Conservation (phyloP, 192 early-diverging fungal genomes). For the Rhizophlyctis rosea region DNA sequence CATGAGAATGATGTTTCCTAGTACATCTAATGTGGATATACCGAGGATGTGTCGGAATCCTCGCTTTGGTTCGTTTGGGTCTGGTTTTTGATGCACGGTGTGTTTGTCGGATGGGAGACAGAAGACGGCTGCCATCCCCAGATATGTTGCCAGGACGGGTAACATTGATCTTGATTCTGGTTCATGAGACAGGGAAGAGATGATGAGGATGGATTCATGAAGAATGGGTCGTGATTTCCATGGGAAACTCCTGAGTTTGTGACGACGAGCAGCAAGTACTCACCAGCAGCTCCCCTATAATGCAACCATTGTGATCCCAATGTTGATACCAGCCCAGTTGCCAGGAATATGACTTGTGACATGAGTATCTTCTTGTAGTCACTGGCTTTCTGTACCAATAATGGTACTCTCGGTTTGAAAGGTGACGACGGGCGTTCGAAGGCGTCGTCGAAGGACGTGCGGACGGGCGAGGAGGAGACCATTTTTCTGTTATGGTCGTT, state of each 20-base stretch:
- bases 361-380: too few species aligned
- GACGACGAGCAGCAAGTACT: too few species aligned
- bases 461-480: too few species aligned
- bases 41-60: constrained; percentile 1
- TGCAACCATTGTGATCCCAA: constrained; percentile 30
- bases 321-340: constrained; percentile 32
- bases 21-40: constrained; percentile 28
- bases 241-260: background rate
- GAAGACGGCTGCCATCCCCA: constrained; percentile 28
- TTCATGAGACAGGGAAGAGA: background rate
- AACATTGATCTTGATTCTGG: constrained; percentile 26
- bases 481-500: too few species aligned
- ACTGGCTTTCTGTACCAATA: too few species aligned
- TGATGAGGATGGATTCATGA: background rate
- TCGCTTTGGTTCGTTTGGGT: background rate
- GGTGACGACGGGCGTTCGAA: too few species aligned
- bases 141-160: constrained; percentile 28
- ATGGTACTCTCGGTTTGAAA: too few species aligned
- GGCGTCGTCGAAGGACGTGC: too few species aligned
- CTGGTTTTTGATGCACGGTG: too few species aligned
- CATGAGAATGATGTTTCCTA: constrained; percentile 28
- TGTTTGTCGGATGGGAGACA: constrained; percentile 17
- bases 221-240: too few species aligned
- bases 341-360: constrained; percentile 19
- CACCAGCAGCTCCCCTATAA: constrained; percentile 28